Percentiles rank a stretch among this genome's conserved stretches.
Evolutionary conservation across 2,329 filamentous ascomycete species (phyloP).

Genomic region (Hypoxylon sp.): DNA sequence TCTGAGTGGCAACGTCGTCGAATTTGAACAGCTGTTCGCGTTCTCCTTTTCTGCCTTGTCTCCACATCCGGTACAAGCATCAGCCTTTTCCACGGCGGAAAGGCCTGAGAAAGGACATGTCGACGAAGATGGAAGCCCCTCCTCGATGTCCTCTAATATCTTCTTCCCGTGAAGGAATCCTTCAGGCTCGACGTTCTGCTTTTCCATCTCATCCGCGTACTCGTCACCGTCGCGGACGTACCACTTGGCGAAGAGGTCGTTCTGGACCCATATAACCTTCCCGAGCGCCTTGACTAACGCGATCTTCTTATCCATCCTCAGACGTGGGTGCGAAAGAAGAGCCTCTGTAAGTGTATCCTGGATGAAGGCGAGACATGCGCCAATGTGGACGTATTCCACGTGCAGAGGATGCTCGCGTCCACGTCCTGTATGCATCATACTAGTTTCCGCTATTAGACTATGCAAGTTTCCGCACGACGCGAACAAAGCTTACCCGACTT

Average conservation of each 20-base stretch:
- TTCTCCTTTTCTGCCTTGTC: slow-evolving; percentile 32
- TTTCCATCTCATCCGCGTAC: slow-evolving; percentile 61
- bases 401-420: slow-evolving; percentile 79
- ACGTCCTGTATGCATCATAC: slow-evolving; percentile 84
- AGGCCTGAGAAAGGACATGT: slow-evolving; percentile 47
- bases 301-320: slow-evolving; percentile 77
- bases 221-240: slow-evolving; percentile 77
- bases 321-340: slow-evolving; percentile 76
- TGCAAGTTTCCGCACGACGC: neutral
- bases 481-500: slow-evolving; percentile 73
- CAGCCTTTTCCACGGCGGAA: slow-evolving; percentile 28
- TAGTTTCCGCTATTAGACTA: slow-evolving; percentile 45
- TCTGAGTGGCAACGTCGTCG: slow-evolving; percentile 34
- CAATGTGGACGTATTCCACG: slow-evolving; percentile 85
- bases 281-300: slow-evolving; percentile 80
- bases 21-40: slow-evolving; percentile 25
- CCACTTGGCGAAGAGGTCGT: slow-evolving; percentile 88
- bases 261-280: slow-evolving; percentile 90
- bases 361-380: slow-evolving; percentile 78
- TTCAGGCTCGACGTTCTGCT: slow-evolving; percentile 69
- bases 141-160: slow-evolving; percentile 62
- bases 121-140: slow-evolving; percentile 48
- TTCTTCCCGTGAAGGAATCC: slow-evolving; percentile 75
- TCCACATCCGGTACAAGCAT: slow-evolving; percentile 33
- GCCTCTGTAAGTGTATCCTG: slow-evolving; percentile 83